Conservation (phyloP, 768 basidiomycete species). For the Termitomyces sp. region DNA sequence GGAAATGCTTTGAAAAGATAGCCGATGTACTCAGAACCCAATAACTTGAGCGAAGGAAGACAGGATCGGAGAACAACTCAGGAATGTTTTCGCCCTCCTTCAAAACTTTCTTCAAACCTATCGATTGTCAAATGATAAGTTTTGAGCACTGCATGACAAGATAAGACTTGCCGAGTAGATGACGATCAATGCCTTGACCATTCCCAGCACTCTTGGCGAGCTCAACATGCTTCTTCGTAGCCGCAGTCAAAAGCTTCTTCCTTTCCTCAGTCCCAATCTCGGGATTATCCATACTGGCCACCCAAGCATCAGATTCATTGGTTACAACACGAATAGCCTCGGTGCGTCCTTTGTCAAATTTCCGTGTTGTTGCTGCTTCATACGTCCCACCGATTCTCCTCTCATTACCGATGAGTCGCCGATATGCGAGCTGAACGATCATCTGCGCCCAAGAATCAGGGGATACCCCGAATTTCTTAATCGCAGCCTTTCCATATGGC, state of each 20-base stretch:
- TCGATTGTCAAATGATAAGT: neutral
- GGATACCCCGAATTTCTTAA: constrained; percentile 85
- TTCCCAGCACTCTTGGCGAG: constrained; percentile 65
- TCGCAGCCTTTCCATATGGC: constrained; percentile 78
- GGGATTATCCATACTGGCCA: constrained; percentile 65
- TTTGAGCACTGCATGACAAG: neutral
- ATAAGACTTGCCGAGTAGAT: constrained; percentile 66
- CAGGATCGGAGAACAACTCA: constrained; percentile 71
- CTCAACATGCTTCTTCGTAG: constrained; percentile 59
- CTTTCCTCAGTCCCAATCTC: constrained; percentile 37
- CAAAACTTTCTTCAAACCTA: constrained; percentile 71
- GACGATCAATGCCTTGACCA: constrained; percentile 82
- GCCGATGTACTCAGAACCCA: constrained; percentile 93
- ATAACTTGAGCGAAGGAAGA: constrained; percentile 65
- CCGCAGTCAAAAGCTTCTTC: constrained; percentile 53
- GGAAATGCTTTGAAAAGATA: constrained; percentile 81
- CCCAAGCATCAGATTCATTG: constrained; percentile 74
- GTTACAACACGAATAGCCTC: constrained; percentile 90
- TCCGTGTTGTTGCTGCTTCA: constrained; percentile 89
- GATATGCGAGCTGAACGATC: constrained; percentile 87
- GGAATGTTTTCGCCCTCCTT: constrained; percentile 62
- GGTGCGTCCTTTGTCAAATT: constrained; percentile 86
- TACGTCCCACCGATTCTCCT: constrained; percentile 79
- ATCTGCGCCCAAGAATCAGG: constrained; percentile 96
- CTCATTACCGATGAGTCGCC: constrained; percentile 54